These are phyloP conservation scores for Arachnopeziza araneosa DNA, from an alignment of 2,329 filamentous ascomycete genomes.

Conservation along the genomic window DNA sequence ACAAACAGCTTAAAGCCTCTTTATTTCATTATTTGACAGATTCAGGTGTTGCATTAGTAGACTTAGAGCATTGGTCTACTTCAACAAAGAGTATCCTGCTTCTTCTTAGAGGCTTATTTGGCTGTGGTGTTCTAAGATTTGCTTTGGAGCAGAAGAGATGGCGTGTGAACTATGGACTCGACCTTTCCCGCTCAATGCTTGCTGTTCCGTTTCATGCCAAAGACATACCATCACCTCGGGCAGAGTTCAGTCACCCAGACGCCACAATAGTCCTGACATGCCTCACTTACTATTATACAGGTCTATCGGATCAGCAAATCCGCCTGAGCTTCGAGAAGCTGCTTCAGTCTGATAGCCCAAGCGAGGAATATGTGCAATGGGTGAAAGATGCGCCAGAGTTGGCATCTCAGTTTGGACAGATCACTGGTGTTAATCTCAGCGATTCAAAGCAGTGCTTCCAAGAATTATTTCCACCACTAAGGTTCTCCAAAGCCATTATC, in stretches of 20 bases:
- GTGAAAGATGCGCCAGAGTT: slow-evolving; percentile 33
- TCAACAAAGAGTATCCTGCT: slow-evolving; percentile 34
- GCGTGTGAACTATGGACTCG: slow-evolving; percentile 59
- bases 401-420: slow-evolving; percentile 33
- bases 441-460: slow-evolving; percentile 44
- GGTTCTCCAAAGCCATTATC: slow-evolving; percentile 46
- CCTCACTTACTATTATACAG: slow-evolving; percentile 51
- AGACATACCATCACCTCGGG: slow-evolving; percentile 46
- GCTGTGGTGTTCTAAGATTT: slow-evolving; percentile 48
- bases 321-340: slow-evolving; percentile 43
- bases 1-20: slow-evolving; percentile 22
- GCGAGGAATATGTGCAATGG: slow-evolving; percentile 47
- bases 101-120: slow-evolving; percentile 51
- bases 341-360: slow-evolving; percentile 44
- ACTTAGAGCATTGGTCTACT: slow-evolving; percentile 2
- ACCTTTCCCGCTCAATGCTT: slow-evolving; percentile 41
- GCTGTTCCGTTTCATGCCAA: slow-evolving; percentile 57
- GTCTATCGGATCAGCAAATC: slow-evolving; percentile 47
- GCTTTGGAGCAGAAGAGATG: slow-evolving; percentile 53
- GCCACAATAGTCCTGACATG: slow-evolving; percentile 50
- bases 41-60: slow-evolving; percentile 10
- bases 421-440: slow-evolving; percentile 52
- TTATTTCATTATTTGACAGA: slow-evolving; percentile 41
- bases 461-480: slow-evolving; percentile 48
- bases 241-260: slow-evolving; percentile 60